Evolutionary conservation across 1,139 yeast species (phyloP), one percentile per base, ranked within the genome.

Genomic region (Meyerozyma sp.): DNA sequence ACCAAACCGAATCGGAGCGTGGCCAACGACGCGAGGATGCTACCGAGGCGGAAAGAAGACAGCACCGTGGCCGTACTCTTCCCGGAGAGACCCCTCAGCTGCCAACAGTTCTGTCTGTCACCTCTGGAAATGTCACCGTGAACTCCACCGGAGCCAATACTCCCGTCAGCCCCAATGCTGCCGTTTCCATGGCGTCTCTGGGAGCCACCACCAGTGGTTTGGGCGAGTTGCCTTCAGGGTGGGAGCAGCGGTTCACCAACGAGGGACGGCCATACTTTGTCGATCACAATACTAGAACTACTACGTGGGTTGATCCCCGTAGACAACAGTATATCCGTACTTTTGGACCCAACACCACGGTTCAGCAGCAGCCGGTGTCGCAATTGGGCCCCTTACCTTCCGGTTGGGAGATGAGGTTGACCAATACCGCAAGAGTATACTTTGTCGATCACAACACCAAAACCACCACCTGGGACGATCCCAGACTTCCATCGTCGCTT

Each of bases 381-480:
- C 98, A 94, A 64, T 77, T 93, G 63, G 98, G 98, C 9, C 98
- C 98, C 43, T 75, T 93, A 58, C 99, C 99, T 42, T 82, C 93
- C 43, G 99, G 99, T 44, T 93, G 99, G 99, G 99, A 93, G 71
- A 93, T 93, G 99, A 85, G 99, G 66, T 79, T 94, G 59, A 94
- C 99, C 40, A 93, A 91, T 65, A 93, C 98, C 1, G 97, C 98
- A 16, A 81, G 99, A 63, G 98, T 94, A 21, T 93, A 93, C 66
- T 93, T 93, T 66, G 99, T 93, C 51, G 99, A 93, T 66, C 99
- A 93, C 71, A 93, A 93, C 67, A 93, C 99, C 39, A 93, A 93
- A 70, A 93, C 98, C 0, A 93, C 99, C 2, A 93, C 99, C 1
- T 93, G 99, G 99, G 99, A 93, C 67, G 99, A 93, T 63, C 99